Evolutionary conservation across 2,329 filamentous ascomycete species (phyloP).

Genomic region (Alternaria gansuensis): DNA sequence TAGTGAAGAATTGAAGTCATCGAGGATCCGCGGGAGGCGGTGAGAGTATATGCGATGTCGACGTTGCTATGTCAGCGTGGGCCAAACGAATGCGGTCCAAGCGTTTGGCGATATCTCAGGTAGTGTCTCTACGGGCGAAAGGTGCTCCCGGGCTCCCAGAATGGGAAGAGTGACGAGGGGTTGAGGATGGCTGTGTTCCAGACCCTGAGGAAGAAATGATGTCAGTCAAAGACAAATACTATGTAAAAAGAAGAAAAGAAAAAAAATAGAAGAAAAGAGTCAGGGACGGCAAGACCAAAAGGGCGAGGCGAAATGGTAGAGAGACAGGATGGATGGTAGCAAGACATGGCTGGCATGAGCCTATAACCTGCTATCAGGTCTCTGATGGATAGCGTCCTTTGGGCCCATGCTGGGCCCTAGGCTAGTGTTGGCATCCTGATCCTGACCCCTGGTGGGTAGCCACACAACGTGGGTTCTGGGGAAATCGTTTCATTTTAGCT

Average conservation of each 20-base stretch:
- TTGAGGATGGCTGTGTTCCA: slow-evolving; percentile 39
- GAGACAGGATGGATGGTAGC: slow-evolving; percentile 34
- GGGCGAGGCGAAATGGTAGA: slow-evolving; percentile 27
- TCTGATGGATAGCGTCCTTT: slow-evolving; percentile 41
- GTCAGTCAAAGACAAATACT: slow-evolving; percentile 30
- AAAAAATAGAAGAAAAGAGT: slow-evolving; percentile 11
- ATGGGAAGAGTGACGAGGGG: slow-evolving; percentile 34
- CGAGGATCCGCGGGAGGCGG: slow-evolving; percentile 50
- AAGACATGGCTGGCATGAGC: slow-evolving; percentile 45
- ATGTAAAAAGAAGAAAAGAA: neutral
- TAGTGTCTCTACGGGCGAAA: slow-evolving; percentile 33
- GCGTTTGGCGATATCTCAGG: slow-evolving; percentile 37
- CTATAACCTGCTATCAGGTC: slow-evolving; percentile 51
- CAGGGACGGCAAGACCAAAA: slow-evolving; percentile 25
- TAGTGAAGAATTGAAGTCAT: slow-evolving; percentile 55
- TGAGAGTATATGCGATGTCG: slow-evolving; percentile 43
- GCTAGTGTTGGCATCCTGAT: slow-evolving; percentile 42
- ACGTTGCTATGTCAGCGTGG: slow-evolving; percentile 48
- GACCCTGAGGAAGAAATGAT: slow-evolving; percentile 25
- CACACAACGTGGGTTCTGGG: slow-evolving; percentile 52
- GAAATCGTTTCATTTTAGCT: slow-evolving; percentile 51
- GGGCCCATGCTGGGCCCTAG: slow-evolving; percentile 36
- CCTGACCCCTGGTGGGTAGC: slow-evolving; percentile 43
- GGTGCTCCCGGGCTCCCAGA: slow-evolving; percentile 34
- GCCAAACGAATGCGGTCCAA: slow-evolving; percentile 38